Evolutionary conservation across 345 rosid species (phyloP).

Genomic region (Syzygium aromaticum): DNA sequence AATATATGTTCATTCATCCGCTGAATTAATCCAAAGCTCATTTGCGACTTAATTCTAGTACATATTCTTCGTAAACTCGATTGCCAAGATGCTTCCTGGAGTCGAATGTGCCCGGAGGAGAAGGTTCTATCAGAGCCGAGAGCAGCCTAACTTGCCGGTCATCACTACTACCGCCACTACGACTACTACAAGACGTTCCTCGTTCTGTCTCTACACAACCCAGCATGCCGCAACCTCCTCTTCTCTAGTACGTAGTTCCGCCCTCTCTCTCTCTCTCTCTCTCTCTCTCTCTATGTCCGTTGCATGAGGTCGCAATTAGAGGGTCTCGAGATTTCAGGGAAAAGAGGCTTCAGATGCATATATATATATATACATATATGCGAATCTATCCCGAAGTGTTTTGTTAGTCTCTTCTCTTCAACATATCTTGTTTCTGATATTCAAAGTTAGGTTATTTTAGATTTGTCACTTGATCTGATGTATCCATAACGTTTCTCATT

Average conservation of each 20-base stretch:
- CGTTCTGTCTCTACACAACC: slow-evolving; percentile 59
- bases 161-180: not conserved
- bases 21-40: not conserved
- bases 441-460: not conserved
- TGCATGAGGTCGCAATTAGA: not conserved
- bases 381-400: not conserved
- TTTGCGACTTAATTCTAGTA: not conserved
- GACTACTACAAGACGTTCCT: slow-evolving; percentile 38
- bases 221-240: slow-evolving; percentile 30
- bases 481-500: not conserved
- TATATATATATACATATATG: not conserved
- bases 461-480: not conserved
- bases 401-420: not conserved
- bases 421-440: not conserved
- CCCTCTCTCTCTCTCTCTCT: not conserved
- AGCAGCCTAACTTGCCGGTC: slow-evolving; percentile 13
- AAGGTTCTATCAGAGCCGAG: slow-evolving; percentile 40
- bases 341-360: not conserved
- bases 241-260: slow-evolving; percentile 5
- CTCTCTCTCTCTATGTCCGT: not conserved
- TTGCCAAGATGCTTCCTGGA: slow-evolving; percentile 59
- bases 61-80: slow-evolving; percentile 9
- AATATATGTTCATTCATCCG: not conserved
- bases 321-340: not conserved
- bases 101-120: slow-evolving; percentile 81